phyloP scores from a whole-genome alignment of 1,284 basidiomycete genomes.

The Sporisorium scitamineum region DNA sequence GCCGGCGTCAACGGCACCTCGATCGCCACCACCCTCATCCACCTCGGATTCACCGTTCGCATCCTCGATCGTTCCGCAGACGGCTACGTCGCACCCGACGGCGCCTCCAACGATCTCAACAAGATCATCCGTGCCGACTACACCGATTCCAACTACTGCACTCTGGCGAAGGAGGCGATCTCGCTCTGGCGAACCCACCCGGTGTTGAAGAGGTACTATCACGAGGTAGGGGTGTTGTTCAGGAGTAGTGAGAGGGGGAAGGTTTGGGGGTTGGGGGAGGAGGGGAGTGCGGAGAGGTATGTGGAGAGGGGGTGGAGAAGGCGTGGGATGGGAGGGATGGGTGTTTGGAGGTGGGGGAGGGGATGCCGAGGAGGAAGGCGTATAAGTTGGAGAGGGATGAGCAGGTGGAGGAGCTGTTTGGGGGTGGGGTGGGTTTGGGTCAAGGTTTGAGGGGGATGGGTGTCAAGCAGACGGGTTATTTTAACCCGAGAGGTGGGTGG shows the following conservation, averaged over 20 bases:
- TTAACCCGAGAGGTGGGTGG: slow-evolving; percentile 87
- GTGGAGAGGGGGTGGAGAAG: slow-evolving; percentile 34
- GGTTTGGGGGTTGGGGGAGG: slow-evolving; percentile 1
- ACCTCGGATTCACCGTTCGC: slow-evolving; percentile 78
- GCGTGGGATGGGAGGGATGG: slow-evolving; percentile 21
- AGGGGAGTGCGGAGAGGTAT: slow-evolving; percentile 30
- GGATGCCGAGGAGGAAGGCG: slow-evolving; percentile 20
- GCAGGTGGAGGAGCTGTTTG: slow-evolving; percentile 31
- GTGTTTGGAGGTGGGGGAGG: slow-evolving; percentile 17
- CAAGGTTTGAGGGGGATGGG: slow-evolving; percentile 32
- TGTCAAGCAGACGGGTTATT: slow-evolving; percentile 72
- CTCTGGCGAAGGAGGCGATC: slow-evolving; percentile 80
- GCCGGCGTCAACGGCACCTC: slow-evolving; percentile 88
- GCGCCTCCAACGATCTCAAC: slow-evolving; percentile 85
- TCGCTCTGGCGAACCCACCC: slow-evolving; percentile 75
- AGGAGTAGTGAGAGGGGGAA: slow-evolving; percentile 22
- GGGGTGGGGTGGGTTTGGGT: slow-evolving; percentile 16
- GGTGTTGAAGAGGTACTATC: slow-evolving; percentile 46
- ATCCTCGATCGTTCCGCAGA: slow-evolving; percentile 72
- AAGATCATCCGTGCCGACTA: slow-evolving; percentile 75
- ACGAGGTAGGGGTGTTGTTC: slow-evolving; percentile 64
- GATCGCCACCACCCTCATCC: slow-evolving; percentile 75
- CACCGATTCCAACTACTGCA: slow-evolving; percentile 73
- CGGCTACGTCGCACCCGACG: slow-evolving; percentile 75
- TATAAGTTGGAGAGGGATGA: slow-evolving; percentile 20